phyloP scores from a whole-genome alignment of 2,329 filamentous ascomycete genomes.

The Aspergillus fischeri region DNA sequence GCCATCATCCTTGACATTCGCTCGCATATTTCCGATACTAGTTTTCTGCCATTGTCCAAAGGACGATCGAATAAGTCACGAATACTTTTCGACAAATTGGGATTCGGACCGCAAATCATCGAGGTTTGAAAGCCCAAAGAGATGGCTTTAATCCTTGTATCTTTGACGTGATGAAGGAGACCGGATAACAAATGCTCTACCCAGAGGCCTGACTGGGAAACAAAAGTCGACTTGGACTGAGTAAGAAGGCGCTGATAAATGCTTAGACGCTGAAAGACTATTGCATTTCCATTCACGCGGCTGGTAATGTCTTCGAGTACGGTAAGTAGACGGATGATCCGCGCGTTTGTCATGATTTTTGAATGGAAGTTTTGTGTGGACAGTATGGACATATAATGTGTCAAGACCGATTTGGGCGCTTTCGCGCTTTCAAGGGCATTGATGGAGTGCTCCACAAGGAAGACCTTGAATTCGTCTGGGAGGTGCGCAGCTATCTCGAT shows the following conservation, averaged over 20 bases:
- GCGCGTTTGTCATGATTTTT: constrained; percentile 68
- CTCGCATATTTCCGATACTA: constrained; percentile 65
- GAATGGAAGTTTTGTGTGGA: constrained; percentile 73
- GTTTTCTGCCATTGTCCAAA: constrained; percentile 53
- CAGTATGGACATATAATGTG: constrained; percentile 75
- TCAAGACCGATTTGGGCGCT: constrained; percentile 71
- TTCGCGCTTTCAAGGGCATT: constrained; percentile 64
- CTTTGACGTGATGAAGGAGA: constrained; percentile 72
- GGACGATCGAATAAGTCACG: constrained; percentile 49
- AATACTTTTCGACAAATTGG: constrained; percentile 62
- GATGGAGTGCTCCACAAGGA: constrained; percentile 77
- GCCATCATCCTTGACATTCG: constrained; percentile 64
- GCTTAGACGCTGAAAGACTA: constrained; percentile 69
- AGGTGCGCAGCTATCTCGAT: constrained; percentile 66
- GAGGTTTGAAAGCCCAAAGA: constrained; percentile 68
- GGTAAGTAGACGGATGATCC: constrained; percentile 66
- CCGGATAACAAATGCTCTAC: constrained; percentile 75
- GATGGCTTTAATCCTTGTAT: constrained; percentile 72
- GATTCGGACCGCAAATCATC: constrained; percentile 64
- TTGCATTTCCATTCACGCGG: constrained; percentile 72
- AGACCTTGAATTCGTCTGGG: constrained; percentile 72
- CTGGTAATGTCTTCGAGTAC: constrained; percentile 69
- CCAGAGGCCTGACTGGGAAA: constrained; percentile 68
- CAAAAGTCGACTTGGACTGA: constrained; percentile 68
- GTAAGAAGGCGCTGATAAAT: constrained; percentile 75